Base-by-base conservation (phyloP, 2,329 filamentous ascomycete genomes). In the Thielaviopsis ethacetica region DNA sequence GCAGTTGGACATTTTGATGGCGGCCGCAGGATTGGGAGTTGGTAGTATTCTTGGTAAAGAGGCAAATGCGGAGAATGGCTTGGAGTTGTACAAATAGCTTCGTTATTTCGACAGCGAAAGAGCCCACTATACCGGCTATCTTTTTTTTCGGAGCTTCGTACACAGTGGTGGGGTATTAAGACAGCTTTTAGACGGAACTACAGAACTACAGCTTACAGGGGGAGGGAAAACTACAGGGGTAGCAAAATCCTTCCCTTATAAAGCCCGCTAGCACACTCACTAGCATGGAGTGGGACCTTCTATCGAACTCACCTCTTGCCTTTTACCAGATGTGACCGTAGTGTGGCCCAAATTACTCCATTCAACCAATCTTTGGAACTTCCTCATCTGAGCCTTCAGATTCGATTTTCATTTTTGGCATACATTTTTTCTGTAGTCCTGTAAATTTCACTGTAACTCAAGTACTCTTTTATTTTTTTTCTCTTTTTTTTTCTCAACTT, bases 271-370 rank as follows among this genome's bases (percentile, higher is more conserved):
- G 27, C 41, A 27, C 10, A 13, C 2, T 3, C 26, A 15, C 1
- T 19, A 2, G 9, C 30, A 44, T 77, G 80, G 81, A 83, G 81
- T 83, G 81, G 79, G 80, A 84, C 79, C 79, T 78, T 72, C 79
- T 83, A 83, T 76, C 75, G 81, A 84, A 85, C 80, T 81, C 80
- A 83, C 81, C 81, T 83, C 81, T 85, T 85, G 81, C 81, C 81
- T 84, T 85, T 85, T 85, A 85, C 82, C 82, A 85, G 83, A 85
- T 82, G 82, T 84, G 81, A 81, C 82, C 81, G 81, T 84, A 81
- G 80, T 66, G 69, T 71, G 71, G 75, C 74, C 74, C 74, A 76
- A 67, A 65, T 72, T 68, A 76, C 74, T 76, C 74, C 75, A 71
- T 71, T 76, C 71, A 65, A 61, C 64, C 62, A 76, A 77, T 77